Conservation (phyloP, 2,329 filamentous ascomycete species). For the Aspergillus amoenus region DNA sequence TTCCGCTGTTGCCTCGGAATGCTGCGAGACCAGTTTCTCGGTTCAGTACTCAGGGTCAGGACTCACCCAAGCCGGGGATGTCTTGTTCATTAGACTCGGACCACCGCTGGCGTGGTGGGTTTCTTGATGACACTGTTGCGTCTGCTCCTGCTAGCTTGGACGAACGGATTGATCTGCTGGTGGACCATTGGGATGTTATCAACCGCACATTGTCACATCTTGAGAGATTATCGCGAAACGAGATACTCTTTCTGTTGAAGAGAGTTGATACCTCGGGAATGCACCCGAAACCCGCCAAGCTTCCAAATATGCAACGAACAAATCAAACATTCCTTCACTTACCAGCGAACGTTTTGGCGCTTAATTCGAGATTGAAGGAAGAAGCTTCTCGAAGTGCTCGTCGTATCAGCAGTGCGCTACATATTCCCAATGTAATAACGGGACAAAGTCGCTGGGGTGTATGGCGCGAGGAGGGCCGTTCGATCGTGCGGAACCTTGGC, state of each 20-base stretch:
- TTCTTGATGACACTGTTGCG: conserved; percentile 43
- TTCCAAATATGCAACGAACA: conserved; percentile 48
- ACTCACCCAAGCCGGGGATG: conserved; percentile 33
- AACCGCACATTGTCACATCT: conserved; percentile 55
- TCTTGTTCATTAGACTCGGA: conserved; percentile 45
- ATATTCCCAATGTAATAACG: conserved; percentile 57
- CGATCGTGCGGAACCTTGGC: conserved; percentile 55
- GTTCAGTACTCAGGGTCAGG: conserved; percentile 33
- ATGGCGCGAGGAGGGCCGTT: conserved; percentile 61
- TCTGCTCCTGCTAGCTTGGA: conserved; percentile 51
- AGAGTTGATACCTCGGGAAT: conserved; percentile 44
- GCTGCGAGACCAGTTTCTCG: conserved; percentile 35
- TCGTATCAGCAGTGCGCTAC: conserved; percentile 54
- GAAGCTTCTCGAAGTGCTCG: conserved; percentile 49
- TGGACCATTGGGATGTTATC: conserved; percentile 61
- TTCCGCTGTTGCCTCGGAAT: conserved; percentile 45
- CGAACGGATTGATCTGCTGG: conserved; percentile 55
- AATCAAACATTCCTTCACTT: conserved; percentile 52
- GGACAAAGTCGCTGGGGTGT: conserved; percentile 61
- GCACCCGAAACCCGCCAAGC: conserved; percentile 45
- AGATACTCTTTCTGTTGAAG: conserved; percentile 52
- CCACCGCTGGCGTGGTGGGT: conserved; percentile 36
- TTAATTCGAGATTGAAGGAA: conserved; percentile 47
- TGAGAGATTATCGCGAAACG: conserved; percentile 52
- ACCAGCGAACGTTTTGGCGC: conserved; percentile 48